A percentile compares a stretch with the other conserved stretches of the same genome.
phyloP scores from a whole-genome alignment of 306 rosid species.

The Abrus pulchellus region DNA sequence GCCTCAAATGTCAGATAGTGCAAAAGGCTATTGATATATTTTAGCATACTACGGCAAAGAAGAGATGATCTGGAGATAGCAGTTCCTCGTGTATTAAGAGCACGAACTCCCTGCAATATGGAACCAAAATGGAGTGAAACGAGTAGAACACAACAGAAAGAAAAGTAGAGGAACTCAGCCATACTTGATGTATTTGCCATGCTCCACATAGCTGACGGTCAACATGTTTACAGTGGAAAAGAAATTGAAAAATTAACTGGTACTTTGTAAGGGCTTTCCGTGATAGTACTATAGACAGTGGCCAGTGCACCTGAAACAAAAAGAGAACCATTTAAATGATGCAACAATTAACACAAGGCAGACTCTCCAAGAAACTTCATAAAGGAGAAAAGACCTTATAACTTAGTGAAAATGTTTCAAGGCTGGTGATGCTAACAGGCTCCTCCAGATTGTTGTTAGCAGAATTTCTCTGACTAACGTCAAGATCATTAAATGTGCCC shows the following conservation, averaged over 20 bases:
- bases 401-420: conserved; percentile 90
- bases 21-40: conserved; percentile 90
- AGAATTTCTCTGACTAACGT: conserved; percentile 56
- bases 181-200: conserved; percentile 98
- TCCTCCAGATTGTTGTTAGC: conserved; percentile 70
- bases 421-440: conserved; percentile 80
- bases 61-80: conserved; percentile 93
- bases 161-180: conserved; percentile 40
- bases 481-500: conserved; percentile 68
- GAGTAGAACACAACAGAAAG: conserved; percentile 36
- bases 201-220: conserved; percentile 98
- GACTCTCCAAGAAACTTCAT: conserved; percentile 36
- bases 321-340: conserved; percentile 42
- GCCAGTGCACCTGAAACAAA: conserved; percentile 87
- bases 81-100: conserved; percentile 84
- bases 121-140: conserved; percentile 41
- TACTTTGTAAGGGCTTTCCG: conserved; percentile 84
- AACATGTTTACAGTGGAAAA: conserved; percentile 94
- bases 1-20: conserved; percentile 98
- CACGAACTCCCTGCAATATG: conserved; percentile 79
- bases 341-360: conserved; percentile 24
- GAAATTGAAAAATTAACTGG: conserved; percentile 92
- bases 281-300: conserved; percentile 90
- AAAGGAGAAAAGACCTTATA: conserved; percentile 71
- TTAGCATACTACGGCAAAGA: conserved; percentile 96